A percentile compares a stretch with the other conserved stretches of the same genome.
phyloP scores from a whole-genome alignment of 345 rosid species.

The Euclidium syriacum region DNA sequence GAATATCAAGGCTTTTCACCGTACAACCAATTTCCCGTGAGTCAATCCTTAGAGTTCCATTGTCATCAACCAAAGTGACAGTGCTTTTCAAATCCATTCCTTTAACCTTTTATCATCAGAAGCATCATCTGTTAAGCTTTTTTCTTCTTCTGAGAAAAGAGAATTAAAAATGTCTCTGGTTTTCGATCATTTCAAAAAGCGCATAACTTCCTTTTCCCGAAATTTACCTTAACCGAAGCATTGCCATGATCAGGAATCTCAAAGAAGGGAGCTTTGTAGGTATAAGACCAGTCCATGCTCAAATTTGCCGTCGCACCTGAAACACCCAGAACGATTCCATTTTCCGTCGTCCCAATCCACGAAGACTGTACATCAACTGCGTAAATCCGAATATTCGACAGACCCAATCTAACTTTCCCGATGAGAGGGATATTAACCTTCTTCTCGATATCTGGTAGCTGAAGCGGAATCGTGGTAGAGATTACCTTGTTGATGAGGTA shows the following conservation, averaged over 20 bases:
- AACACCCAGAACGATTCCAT: constrained; percentile 45
- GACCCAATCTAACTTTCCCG: constrained; percentile 51
- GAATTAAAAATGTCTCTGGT: neutral
- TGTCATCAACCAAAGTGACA: constrained; percentile 33
- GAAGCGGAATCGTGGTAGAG: constrained; percentile 58
- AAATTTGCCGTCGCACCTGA: constrained; percentile 57
- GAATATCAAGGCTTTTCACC: constrained; percentile 50
- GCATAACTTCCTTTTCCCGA: neutral
- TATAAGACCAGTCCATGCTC: constrained; percentile 70
- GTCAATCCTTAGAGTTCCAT: constrained; percentile 46
- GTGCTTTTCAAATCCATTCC: constrained; percentile 48
- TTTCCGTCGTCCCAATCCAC: constrained; percentile 39
- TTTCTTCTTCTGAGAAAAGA: constrained; percentile 10
- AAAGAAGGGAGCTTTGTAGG: constrained; percentile 51
- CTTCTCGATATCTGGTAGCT: constrained; percentile 46
- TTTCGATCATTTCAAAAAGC: neutral
- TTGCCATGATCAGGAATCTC: constrained; percentile 54
- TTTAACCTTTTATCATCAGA: constrained; percentile 48
- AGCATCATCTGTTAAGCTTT: constrained; percentile 10
- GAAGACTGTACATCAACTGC: constrained; percentile 43
- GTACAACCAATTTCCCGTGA: constrained; percentile 41
- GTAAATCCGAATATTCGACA: constrained; percentile 45
- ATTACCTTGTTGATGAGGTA: constrained; percentile 45
- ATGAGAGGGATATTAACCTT: constrained; percentile 50
- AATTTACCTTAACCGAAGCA: constrained; percentile 54